Evolutionary conservation across 169 alveolate genomes (phyloP).

Genomic region (Prorocentrum cordatum): DNA sequence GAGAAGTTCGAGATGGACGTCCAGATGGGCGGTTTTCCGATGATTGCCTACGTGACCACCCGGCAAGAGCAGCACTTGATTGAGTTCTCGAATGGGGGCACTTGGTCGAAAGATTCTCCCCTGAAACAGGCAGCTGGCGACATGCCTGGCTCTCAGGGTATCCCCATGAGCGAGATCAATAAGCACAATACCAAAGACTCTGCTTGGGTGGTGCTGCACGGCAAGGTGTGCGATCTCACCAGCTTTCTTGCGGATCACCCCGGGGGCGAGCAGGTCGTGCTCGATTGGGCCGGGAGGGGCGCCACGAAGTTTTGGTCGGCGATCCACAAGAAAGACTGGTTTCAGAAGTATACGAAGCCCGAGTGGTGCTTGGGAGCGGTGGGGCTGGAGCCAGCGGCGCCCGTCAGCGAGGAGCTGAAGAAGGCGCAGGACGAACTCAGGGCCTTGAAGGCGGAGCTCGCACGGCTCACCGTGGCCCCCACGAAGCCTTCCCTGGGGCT

Average conservation of each 20-base stretch:
- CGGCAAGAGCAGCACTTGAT: not conserved
- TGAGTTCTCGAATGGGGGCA: not conserved
- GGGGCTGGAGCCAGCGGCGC: not conserved
- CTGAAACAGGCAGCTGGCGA: too few species aligned
- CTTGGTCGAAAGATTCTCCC: not conserved
- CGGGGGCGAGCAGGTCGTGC: conserved; percentile 69
- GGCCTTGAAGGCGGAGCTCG: not conserved
- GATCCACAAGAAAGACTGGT: conserved; percentile 7
- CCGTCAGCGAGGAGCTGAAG: not conserved
- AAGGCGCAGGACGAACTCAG: not conserved
- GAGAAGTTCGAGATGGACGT: not conserved
- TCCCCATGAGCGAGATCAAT: not conserved
- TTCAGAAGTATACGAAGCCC: not conserved
- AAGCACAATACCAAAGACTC: not conserved
- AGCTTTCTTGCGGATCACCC: conserved; percentile 77
- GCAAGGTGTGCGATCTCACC: conserved; percentile 78
- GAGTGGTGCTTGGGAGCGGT: not conserved
- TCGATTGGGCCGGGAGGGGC: not conserved
- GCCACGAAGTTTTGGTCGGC: not conserved
- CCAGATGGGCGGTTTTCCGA: not conserved
- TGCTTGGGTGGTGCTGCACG: conserved; percentile 73
- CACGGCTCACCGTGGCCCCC: not conserved
- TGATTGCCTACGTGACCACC: not conserved
- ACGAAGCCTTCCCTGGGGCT: not conserved
- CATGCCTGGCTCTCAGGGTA: not conserved